phyloP scores from a whole-genome alignment of 768 basidiomycete species.

The Infundibulicybe gibba region DNA sequence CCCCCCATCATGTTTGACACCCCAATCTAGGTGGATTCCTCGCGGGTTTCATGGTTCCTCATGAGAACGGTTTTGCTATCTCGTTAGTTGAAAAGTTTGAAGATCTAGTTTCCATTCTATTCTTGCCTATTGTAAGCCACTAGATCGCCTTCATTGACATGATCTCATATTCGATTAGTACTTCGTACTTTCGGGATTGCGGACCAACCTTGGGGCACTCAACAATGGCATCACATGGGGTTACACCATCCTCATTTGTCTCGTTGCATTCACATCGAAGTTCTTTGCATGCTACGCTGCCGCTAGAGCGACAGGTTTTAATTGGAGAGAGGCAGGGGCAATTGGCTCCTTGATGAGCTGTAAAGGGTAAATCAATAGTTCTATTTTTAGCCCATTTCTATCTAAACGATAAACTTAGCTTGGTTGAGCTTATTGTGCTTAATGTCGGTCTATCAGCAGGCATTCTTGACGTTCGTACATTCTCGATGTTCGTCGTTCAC shows the following conservation, averaged over 20 bases:
- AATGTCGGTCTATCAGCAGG: constrained; percentile 78
- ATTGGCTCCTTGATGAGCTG: constrained; percentile 89
- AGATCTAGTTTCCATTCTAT: constrained; percentile 75
- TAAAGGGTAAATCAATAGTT: constrained; percentile 56
- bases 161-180: constrained; percentile 43
- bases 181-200: constrained; percentile 75
- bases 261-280: constrained; percentile 77
- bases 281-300: constrained; percentile 65
- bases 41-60: constrained; percentile 79
- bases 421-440: constrained; percentile 88
- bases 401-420: constrained; percentile 23
- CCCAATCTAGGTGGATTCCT: constrained; percentile 64
- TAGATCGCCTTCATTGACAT: background rate
- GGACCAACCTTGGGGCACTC: constrained; percentile 76
- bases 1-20: constrained; percentile 1
- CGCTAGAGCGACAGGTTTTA: constrained; percentile 63
- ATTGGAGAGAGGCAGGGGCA: constrained; percentile 72
- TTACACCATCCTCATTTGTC: constrained; percentile 70
- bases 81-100: constrained; percentile 82
- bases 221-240: constrained; percentile 79
- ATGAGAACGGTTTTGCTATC: constrained; percentile 79
- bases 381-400: background rate
- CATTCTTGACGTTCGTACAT: constrained; percentile 61
- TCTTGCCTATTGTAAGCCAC: constrained; percentile 67
- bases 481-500: constrained; percentile 88